Evolutionary conservation across 2,329 filamentous ascomycete species (phyloP), one percentile per base, ranked within the genome.

Genomic region (Elsinoe ampelina): DNA sequence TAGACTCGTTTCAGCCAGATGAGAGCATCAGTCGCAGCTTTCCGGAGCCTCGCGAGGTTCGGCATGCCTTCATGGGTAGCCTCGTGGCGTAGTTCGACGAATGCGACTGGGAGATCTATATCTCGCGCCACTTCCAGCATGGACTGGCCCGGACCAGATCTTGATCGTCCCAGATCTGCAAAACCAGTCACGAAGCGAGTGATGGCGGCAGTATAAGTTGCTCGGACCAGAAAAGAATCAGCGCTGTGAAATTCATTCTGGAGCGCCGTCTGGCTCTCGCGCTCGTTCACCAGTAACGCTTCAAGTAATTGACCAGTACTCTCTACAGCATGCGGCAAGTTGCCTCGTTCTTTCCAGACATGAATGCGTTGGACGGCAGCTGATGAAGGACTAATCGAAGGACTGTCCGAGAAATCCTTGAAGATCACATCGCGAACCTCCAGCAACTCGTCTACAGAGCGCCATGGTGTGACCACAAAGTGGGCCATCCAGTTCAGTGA

Each of bases 1-100:
- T 95, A 96, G 69, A 88, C 88, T 55, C 84, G 79, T 88, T 89
- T 95, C 54, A 96, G 83, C 91, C 91, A 96, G 43, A 77, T 75
- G 60, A 96, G 75, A 1, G 86, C 88, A 63, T 85, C 82, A 61
- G 77, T 73, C 1, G 86, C 82, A 1, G 86, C 86, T 35, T 78
- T 78, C 54, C 89, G 81, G 60, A 96, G 75, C 61, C 89, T 83
- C 10, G 80, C 77, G 55, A 95, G 75, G 1, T 85, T 84, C 0
- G 91, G 91, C 57, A 95, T 75, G 67, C 90, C 87, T 70, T 95
- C 88, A 69, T 97, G 91, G 39, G 90, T 95, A 42, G 87, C 88
- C 72, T 95, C 87, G 69, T 96, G 91, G 45, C 91, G 82, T 58
- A 95, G 76, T 74, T 95, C 90, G 55, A 96, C 89, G 70, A 95